Evolutionary conservation across 768 basidiomycete genomes (phyloP).

Genomic region (Mycena haematopus): DNA sequence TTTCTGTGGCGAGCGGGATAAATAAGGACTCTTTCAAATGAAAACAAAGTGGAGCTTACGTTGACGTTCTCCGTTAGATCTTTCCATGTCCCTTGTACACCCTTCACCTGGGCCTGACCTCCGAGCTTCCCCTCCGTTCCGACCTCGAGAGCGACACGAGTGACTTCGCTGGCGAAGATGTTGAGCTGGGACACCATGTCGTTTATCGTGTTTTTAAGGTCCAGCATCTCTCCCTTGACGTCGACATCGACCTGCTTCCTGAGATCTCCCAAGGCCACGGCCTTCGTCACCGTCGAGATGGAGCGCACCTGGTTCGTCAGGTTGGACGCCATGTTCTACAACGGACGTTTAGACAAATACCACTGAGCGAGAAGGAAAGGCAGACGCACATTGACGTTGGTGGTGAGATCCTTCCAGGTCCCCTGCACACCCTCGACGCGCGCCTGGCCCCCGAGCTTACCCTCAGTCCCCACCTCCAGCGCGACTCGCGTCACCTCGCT

Average conservation of each 20-base stretch:
- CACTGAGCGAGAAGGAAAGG: neutral
- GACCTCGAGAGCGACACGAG: conserved; percentile 84
- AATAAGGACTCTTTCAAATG: neutral
- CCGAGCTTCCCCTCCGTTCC: conserved; percentile 90
- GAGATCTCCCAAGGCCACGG: conserved; percentile 77
- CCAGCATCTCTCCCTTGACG: conserved; percentile 82
- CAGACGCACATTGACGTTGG: conserved; percentile 15
- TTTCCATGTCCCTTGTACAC: conserved; percentile 92
- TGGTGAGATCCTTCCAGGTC: conserved; percentile 33
- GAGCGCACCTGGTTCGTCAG: conserved; percentile 77
- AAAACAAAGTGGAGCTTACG: conserved; percentile 13
- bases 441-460: conserved; percentile 23
- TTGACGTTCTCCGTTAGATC: conserved; percentile 79
- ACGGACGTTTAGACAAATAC: neutral
- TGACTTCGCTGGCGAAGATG: conserved; percentile 71
- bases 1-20: conserved; percentile 71
- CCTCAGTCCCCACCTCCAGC: conserved; percentile 22
- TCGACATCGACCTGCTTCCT: conserved; percentile 77
- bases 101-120: conserved; percentile 86
- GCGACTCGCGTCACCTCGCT: conserved; percentile 26
- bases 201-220: conserved; percentile 72
- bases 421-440: conserved; percentile 26
- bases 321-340: conserved; percentile 42
- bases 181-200: conserved; percentile 54
- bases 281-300: conserved; percentile 78